Evolutionary conservation across 2,329 filamentous ascomycete species (phyloP).

Genomic region (Stemphylium vesicarium): DNA sequence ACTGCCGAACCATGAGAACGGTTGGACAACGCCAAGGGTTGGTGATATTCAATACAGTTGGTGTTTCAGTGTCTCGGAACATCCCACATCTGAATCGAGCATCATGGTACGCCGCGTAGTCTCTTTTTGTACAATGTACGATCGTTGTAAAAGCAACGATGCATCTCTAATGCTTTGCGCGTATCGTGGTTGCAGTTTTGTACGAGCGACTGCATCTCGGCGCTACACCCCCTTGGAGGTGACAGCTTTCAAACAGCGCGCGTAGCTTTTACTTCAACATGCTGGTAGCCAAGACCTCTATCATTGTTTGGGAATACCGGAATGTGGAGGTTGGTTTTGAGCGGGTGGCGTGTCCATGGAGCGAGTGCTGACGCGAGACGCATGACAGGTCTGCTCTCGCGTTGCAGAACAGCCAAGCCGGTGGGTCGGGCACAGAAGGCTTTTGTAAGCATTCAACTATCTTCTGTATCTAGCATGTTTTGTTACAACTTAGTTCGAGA

Average conservation of each 20-base stretch:
- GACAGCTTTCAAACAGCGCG: not conserved
- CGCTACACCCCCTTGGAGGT: not conserved
- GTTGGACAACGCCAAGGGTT: not conserved
- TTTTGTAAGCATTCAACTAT: not conserved
- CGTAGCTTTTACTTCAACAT: not conserved
- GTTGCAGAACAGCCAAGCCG: constrained; percentile 1
- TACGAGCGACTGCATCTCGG: not conserved
- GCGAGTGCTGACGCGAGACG: not conserved
- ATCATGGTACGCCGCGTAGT: not conserved
- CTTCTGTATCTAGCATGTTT: not conserved
- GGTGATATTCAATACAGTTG: constrained; percentile 3
- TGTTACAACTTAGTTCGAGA: not conserved
- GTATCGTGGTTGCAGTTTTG: not conserved
- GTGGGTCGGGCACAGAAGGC: not conserved
- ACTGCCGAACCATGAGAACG: constrained; percentile 5
- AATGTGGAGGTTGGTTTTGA: not conserved
- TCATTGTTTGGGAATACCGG: not conserved
- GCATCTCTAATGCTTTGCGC: not conserved
- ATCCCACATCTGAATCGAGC: not conserved
- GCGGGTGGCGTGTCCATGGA: not conserved
- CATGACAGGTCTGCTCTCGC: not conserved
- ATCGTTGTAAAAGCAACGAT: not conserved
- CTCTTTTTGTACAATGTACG: not conserved
- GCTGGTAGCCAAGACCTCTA: not conserved
- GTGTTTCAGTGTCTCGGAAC: constrained; percentile 16